Evolutionary conservation across 148 eudicot genomes (phyloP).

Genomic region (Heliosperma pusillum): DNA sequence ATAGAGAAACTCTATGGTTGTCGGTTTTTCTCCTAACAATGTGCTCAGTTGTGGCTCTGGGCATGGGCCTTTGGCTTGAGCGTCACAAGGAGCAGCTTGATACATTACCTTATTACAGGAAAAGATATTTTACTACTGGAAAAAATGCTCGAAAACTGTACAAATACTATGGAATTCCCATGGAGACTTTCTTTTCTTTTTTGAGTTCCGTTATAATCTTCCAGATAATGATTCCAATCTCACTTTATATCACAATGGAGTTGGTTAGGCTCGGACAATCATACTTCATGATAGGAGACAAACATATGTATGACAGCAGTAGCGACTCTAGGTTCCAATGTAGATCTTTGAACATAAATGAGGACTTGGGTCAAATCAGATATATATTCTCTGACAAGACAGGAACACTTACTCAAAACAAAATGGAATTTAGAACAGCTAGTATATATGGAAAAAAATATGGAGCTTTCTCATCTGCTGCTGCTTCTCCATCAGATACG

Average conservation of each 20-base stretch:
- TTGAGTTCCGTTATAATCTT: constrained; percentile 91
- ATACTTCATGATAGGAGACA: constrained; percentile 93
- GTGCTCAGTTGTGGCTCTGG: constrained; percentile 81
- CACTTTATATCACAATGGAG: constrained; percentile 94
- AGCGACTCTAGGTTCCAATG: constrained; percentile 83
- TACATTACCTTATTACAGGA: constrained; percentile 81
- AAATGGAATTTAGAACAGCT: constrained; percentile 89
- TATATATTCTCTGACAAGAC: constrained; percentile 94
- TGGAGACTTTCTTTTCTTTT: constrained; percentile 90
- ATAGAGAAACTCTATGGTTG: constrained; percentile 85
- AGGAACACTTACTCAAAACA: constrained; percentile 92
- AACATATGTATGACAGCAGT: constrained; percentile 65
- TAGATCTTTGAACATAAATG: constrained; percentile 94
- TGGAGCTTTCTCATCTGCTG: constrained; percentile 34
- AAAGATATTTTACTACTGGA: constrained; percentile 52
- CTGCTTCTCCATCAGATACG: constrained; percentile 29
- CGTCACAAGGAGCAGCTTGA: constrained; percentile 65
- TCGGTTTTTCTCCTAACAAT: constrained; percentile 80
- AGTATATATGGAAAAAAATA: constrained; percentile 71
- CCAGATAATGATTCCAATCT: constrained; percentile 97
- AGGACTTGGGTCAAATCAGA: constrained; percentile 95
- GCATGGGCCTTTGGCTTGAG: constrained; percentile 85
- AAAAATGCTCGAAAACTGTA: constrained; percentile 43
- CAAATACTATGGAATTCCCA: constrained; percentile 75
- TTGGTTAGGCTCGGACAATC: constrained; percentile 94